Evolutionary conservation across 2,329 filamentous ascomycete species (phyloP).

Genomic region (Penicillium sp.): DNA sequence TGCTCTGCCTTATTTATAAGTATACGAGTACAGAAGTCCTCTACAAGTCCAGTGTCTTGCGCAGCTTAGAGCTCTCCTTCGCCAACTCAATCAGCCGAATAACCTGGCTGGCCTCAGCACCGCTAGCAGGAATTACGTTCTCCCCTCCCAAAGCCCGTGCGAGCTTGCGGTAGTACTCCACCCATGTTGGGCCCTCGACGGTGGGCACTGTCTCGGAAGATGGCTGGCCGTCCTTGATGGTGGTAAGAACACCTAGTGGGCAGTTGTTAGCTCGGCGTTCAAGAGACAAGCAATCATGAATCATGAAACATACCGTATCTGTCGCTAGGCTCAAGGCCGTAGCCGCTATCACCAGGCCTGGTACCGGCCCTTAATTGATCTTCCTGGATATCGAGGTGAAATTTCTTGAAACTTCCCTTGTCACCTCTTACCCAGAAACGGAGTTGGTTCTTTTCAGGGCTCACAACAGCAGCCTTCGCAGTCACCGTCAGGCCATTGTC

Average conservation of each 20-base stretch:
- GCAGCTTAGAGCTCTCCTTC: slow-evolving; percentile 50
- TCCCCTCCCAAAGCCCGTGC: slow-evolving; percentile 52
- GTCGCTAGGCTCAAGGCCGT: slow-evolving; percentile 60
- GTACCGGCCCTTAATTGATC: slow-evolving; percentile 64
- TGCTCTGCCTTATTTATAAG: no score
- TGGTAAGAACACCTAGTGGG: slow-evolving; percentile 46
- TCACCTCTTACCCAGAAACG: slow-evolving; percentile 74
- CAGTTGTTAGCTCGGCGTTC: slow-evolving; percentile 8
- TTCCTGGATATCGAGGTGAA: slow-evolving; percentile 68
- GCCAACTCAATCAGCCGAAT: slow-evolving; percentile 56
- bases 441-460: slow-evolving; percentile 64
- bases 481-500: slow-evolving; percentile 60
- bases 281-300: not conserved
- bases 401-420: slow-evolving; percentile 71
- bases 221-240: slow-evolving; percentile 51
- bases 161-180: slow-evolving; percentile 60
- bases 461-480: slow-evolving; percentile 65
- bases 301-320: slow-evolving; percentile 47
- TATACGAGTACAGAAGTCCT: not conserved
- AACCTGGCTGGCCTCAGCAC: slow-evolving; percentile 51
- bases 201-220: slow-evolving; percentile 53
- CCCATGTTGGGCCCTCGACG: slow-evolving; percentile 61
- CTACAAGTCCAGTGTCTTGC: slow-evolving; percentile 43
- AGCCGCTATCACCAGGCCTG: slow-evolving; percentile 58
- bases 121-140: slow-evolving; percentile 51